Base-by-base conservation (phyloP, 2,329 filamentous ascomycete genomes). In the Sarocladiaceae sp. region DNA sequence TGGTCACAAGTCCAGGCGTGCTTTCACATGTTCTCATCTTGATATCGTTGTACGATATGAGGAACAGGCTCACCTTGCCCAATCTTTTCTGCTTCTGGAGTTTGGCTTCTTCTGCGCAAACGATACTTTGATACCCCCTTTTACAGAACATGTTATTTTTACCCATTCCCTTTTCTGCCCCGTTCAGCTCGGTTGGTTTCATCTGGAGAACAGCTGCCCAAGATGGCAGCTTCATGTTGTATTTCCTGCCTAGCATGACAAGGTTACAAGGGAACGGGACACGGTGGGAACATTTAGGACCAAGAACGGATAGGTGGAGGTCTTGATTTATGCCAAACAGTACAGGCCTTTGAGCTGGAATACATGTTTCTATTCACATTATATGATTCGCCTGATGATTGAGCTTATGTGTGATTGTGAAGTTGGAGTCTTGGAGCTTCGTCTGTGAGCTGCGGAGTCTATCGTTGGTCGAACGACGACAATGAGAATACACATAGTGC, bases 111-210 rank as follows among this genome's bases (percentile, higher is more conserved):
- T 51, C 26, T 8, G 26, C 42, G 40, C 40, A 52, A 36, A 52
- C 22, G 31, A 31, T 46, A 52, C 51, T 47, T 52, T 52, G 51
- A 52, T 52, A 52, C 51, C 51, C 49, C 51, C 40, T 18, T 15
- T 25, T 23, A 33, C 31, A 50, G 47, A 28, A 36, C 15, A 50
- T 36, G 29, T 50, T 22, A 23, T 50, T 50, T 50, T 36, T 11
- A 25, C 25, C 23, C 22, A 23, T 50, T n/a, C 47, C 15, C 8
- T 23, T 31, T 31, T 29, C 8, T 36, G n/a, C 28, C 22, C 12
- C 29, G 13, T 31, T 18, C 28, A 28, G 18, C 22, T 36, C n/a
- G 6, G 48, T 37, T 42, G 48, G 28, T 23, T 53, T 37, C 25
- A 18, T 22, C 20, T 48, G 51, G 17, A 49, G n/a, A n/a, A n/a